Conservation (phyloP, 1,139 yeast species). For the Scheffersomyces titani region DNA sequence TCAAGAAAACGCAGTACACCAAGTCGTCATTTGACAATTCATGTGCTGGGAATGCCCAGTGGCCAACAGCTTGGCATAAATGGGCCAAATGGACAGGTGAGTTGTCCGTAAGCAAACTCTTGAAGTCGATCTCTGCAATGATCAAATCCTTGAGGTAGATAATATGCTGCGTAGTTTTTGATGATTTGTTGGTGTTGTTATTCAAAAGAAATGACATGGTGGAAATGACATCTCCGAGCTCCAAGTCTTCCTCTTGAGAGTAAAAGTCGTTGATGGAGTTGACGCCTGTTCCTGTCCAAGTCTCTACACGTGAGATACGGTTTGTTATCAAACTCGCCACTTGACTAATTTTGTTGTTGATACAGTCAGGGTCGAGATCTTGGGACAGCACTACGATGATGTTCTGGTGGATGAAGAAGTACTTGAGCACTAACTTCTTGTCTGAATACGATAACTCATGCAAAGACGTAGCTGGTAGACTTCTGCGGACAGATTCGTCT, state of each 20-base stretch:
- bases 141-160: slow-evolving; percentile 28
- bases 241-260: slow-evolving; percentile 6
- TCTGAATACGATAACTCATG: slow-evolving; percentile 22
- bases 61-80: slow-evolving; percentile 38
- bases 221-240: slow-evolving; percentile 19
- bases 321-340: slow-evolving; percentile 28
- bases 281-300: slow-evolving; percentile 57
- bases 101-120: slow-evolving; percentile 26
- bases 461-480: neutral
- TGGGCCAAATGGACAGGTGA: slow-evolving; percentile 23
- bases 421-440: slow-evolving; percentile 33
- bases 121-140: slow-evolving; percentile 42
- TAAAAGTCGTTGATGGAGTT: slow-evolving; percentile 28
- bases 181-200: slow-evolving; percentile 25
- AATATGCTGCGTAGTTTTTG: slow-evolving; percentile 22
- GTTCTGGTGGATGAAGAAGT: slow-evolving; percentile 47
- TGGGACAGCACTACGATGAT: slow-evolving; percentile 26
- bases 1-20: slow-evolving; percentile 58
- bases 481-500: slow-evolving; percentile 11
- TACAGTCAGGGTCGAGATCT: slow-evolving; percentile 15
- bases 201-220: slow-evolving; percentile 37
- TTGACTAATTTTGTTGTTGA: slow-evolving; percentile 29
- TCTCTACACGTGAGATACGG: slow-evolving; percentile 51
- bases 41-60: slow-evolving; percentile 70
- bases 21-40: slow-evolving; percentile 68